phyloP scores from a whole-genome alignment of 176 grass and related monocot species.

The Miscanthus lutarioriparius region DNA sequence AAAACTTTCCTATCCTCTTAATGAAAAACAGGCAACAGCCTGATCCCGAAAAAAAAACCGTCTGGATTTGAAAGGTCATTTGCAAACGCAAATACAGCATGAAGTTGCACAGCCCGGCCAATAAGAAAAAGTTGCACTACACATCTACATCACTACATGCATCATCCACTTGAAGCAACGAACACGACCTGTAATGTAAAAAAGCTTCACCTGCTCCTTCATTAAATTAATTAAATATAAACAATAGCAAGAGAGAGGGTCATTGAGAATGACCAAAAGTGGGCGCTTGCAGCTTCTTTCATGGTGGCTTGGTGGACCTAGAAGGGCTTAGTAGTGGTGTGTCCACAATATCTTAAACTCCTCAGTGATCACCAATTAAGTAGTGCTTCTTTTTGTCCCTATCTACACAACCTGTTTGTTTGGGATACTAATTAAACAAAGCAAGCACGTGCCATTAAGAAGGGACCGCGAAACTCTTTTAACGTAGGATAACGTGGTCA shows the following conservation, averaged over 20 bases:
- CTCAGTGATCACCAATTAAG: background rate
- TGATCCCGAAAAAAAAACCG: too few species aligned
- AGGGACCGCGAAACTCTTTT: slow-evolving; percentile 38
- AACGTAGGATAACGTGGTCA: slow-evolving; percentile 1
- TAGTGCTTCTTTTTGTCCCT: slow-evolving; percentile 23
- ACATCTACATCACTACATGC: background rate
- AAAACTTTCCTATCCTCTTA: too few species aligned
- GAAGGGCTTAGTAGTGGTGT: background rate
- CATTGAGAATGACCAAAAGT: slow-evolving; percentile 26
- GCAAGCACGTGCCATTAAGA: slow-evolving; percentile 43
- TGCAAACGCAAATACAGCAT: background rate
- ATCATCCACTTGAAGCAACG: background rate
- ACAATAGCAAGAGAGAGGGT: background rate
- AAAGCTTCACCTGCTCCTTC: background rate
- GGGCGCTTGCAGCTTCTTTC: background rate
- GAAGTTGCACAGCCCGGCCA: too few species aligned
- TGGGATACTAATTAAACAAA: slow-evolving; percentile 23
- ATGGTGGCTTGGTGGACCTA: background rate
- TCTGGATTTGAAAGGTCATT: background rate
- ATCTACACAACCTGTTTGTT: background rate
- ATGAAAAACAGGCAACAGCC: too few species aligned
- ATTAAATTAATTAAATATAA: background rate
- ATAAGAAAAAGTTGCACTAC: background rate
- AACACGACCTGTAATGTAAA: background rate
- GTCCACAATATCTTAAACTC: background rate